Percentiles rank a stretch among this genome's conserved stretches.
Evolutionary conservation across 2,329 filamentous ascomycete genomes (phyloP).

Genomic region (Capronia americana): DNA sequence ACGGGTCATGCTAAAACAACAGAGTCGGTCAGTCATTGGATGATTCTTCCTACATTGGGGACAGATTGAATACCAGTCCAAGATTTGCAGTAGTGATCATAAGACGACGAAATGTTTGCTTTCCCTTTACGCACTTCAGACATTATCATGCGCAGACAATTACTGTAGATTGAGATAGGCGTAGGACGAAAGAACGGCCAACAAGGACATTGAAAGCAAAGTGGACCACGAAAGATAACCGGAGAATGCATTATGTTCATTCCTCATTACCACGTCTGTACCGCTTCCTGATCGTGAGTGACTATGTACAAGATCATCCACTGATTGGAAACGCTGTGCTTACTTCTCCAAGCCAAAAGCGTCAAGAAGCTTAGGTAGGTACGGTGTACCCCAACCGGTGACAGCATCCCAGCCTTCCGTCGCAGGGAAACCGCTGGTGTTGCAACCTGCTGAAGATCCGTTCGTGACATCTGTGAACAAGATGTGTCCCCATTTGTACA

Average conservation of each 20-base stretch:
- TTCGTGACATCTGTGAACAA: conserved; percentile 44
- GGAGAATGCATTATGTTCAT: conserved; percentile 15
- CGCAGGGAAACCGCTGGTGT: conserved; percentile 43
- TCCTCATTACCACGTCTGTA: conserved; percentile 17
- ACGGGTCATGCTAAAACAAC: too few species aligned
- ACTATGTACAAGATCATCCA: conserved; percentile 19
- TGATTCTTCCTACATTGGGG: not conserved
- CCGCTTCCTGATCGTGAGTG: conserved; percentile 9
- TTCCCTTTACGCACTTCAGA: not conserved
- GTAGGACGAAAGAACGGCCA: conserved; percentile 1
- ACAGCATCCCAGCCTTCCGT: conserved; percentile 46
- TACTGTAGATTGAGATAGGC: not conserved
- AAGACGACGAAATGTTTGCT: not conserved
- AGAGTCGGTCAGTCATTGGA: not conserved
- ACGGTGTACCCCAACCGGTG: conserved; percentile 45
- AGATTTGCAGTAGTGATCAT: not conserved
- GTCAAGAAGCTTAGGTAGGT: conserved; percentile 33
- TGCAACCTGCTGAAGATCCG: conserved; percentile 44
- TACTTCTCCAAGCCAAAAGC: conserved; percentile 32
- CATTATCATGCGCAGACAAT: not conserved
- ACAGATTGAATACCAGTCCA: not conserved
- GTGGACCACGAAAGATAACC: conserved; percentile 1
- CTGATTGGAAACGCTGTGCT: conserved; percentile 9
- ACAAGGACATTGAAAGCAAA: not conserved
- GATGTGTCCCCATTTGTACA: conserved; percentile 38